Evolutionary conservation across 176 grass and related monocot genomes (phyloP), one percentile per base, ranked within the genome.

Genomic region (Hordeum marinum): DNA sequence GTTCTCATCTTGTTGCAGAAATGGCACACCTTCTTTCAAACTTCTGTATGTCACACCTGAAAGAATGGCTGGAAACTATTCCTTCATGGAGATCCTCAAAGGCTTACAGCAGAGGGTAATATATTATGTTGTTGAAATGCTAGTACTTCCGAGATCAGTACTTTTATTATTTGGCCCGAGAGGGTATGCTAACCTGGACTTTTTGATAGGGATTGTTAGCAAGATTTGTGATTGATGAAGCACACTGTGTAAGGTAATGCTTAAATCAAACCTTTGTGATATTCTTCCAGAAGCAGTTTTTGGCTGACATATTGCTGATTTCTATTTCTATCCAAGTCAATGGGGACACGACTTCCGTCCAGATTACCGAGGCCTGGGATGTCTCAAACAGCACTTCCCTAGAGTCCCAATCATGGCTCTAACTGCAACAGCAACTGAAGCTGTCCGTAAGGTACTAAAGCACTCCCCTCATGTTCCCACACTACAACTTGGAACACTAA

Each of bases 291-390:
- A 78, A 69, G 9, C 5, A 27, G 12, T 27, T 62, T 76, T 60
- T 71, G 62, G 32, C 23, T 76, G 11, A 68, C 52, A 75, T 52
- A 15, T 24, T 63, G 36, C 48, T 72, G 3, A 84, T 84, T 75
- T 71, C 63, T 8, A 24, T 78, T 65, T 85, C 40, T 73, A 75
- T 76, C 82, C 31, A 63, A 98, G 96, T 82, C 91, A 98, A 84
- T 95, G 96, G 96, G 96, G 96, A 7, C 96, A 98, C 13, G 96
- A 98, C 66, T 98, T 98, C 83, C 89, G 89, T 25, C 91, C 96
- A 73, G 96, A 98, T 78, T 98, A 95, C 37, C 87, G 89, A 87
- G 85, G 89, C 62, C 54, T 95, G 63, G 96, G 96, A 52, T 98
- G 93, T 81, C 91, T 95, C 10, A 95, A 90, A 85, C 96, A 95